Base-by-base conservation (phyloP, 1,284 basidiomycete species). In the Trametes polyzona region DNA sequence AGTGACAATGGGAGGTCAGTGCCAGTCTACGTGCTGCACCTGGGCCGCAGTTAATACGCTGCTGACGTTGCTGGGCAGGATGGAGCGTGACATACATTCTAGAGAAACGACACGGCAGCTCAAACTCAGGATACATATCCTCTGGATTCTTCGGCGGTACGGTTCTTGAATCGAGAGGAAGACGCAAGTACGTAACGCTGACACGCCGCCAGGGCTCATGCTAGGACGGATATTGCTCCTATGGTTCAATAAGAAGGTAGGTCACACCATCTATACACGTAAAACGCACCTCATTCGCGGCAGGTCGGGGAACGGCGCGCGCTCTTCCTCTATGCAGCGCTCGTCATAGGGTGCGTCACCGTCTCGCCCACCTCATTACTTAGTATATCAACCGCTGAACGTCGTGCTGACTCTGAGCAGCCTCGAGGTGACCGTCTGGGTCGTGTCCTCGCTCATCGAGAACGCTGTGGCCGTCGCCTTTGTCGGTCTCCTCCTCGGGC, bases 381-480 rank as follows among this genome's bases (percentile, higher is more conserved):
- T 51, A 8, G 50, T 27, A 5, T 2, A 23, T 6, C 14, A 1
- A 8, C 11, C n/a, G 2, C 35, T 46, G 16, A n/a, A n/a, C n/a
- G n/a, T n/a, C n/a, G n/a, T 24, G 12, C 23, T 17, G 17, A 12
- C 4, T 6, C 7, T 8, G 11, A 9, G 16, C 40, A 83, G 83
- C 5, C 75, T 89, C 23, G 82, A 88, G 65, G 66, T 87, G 16
- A 74, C 84, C 27, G 74, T 90, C 35, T 90, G 87, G 88, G 76
- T 83, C 23, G 80, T 84, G 1, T 81, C 82, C 19, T 82, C 80
- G 4, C 71, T 88, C 21, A 71, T 87, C 35, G 82, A 80, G 23
- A 81, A 83, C 67, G 86, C 83, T 0, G 71, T 88, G 7, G 80
- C 83, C 4, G 81, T 85, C 36, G 77, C 83, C 3, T 66, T 87